Evolutionary conservation across 1,139 yeast genomes (phyloP).

Genomic region (Yamadazyma mexicana): DNA sequence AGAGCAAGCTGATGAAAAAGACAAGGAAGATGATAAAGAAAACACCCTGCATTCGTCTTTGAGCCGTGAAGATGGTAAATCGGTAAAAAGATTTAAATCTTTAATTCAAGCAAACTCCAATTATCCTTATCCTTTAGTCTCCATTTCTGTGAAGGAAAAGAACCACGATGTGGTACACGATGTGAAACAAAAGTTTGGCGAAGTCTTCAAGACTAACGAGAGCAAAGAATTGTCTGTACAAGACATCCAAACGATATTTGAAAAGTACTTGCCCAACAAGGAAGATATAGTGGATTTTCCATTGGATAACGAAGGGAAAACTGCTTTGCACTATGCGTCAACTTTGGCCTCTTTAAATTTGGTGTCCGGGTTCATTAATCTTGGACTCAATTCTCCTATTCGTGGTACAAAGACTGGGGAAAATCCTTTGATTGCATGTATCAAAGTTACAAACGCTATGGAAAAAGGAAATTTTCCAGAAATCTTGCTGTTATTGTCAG

Average conservation of each 20-base stretch:
- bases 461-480: slow-evolving; percentile 42
- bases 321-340: slow-evolving; percentile 49
- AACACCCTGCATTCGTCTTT: no score
- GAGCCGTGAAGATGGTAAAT: slow-evolving; percentile 1
- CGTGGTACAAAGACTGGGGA: slow-evolving; percentile 44
- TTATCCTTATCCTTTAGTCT: slow-evolving; percentile 55
- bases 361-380: slow-evolving; percentile 35
- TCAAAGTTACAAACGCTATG: slow-evolving; percentile 48
- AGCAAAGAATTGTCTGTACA: slow-evolving; percentile 33
- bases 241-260: slow-evolving; percentile 30
- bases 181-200: slow-evolving; percentile 50
- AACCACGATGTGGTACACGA: slow-evolving; percentile 45
- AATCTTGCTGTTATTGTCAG: slow-evolving; percentile 39
- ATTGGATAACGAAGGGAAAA: slow-evolving; percentile 43
- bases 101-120: slow-evolving; percentile 31
- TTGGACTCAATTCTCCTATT: slow-evolving; percentile 41
- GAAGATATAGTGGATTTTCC: slow-evolving; percentile 32
- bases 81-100: slow-evolving; percentile 14
- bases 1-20: neutral
- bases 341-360: slow-evolving; percentile 42
- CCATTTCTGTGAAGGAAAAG: slow-evolving; percentile 40
- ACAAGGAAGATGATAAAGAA: neutral
- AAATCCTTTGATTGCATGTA: slow-evolving; percentile 40
- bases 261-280: slow-evolving; percentile 17
- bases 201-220: slow-evolving; percentile 46